These are phyloP conservation scores for Bryum argenteum DNA, from an alignment of 225 moss, liverwort and hornwort genomes.

Conservation along the genomic window DNA sequence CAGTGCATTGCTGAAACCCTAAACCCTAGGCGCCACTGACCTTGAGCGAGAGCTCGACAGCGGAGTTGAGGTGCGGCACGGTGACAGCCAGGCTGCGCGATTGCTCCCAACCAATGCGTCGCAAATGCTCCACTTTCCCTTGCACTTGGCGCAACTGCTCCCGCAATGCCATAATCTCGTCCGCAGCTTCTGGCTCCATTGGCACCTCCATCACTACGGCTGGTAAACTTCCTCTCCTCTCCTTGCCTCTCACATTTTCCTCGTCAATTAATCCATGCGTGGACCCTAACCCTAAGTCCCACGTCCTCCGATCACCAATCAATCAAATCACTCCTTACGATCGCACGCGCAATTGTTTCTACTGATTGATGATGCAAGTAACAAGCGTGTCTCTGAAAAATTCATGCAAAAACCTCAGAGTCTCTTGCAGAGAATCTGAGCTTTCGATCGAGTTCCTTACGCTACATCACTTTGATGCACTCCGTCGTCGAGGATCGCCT, in stretches of 20 bases:
- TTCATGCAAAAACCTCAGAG: neutral
- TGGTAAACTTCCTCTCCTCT: neutral
- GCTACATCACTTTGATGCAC: neutral
- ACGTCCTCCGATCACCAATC: slow-evolving; percentile 19
- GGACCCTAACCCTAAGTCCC: slow-evolving; percentile 35
- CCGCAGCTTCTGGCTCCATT: slow-evolving; percentile 50
- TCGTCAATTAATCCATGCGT: neutral
- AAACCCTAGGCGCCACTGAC: slow-evolving; percentile 22
- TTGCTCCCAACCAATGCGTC: slow-evolving; percentile 61
- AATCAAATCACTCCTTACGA: neutral
- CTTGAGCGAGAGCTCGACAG: slow-evolving; percentile 78
- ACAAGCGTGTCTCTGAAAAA: neutral
- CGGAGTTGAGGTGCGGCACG: slow-evolving; percentile 71
- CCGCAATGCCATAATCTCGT: slow-evolving; percentile 42
- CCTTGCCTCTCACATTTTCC: neutral
- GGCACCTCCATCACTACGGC: slow-evolving; percentile 31
- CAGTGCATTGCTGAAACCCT: slow-evolving; percentile 23
- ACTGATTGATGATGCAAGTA: neutral
- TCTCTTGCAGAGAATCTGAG: neutral
- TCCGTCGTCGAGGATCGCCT: neutral
- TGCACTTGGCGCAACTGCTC: slow-evolving; percentile 55
- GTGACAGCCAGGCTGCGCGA: slow-evolving; percentile 60
- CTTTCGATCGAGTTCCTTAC: neutral
- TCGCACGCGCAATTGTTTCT: neutral
- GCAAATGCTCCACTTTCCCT: slow-evolving; percentile 49